Evolutionary conservation across 2,329 filamentous ascomycete genomes (phyloP).

Genomic region (Hypoxylon sp.): DNA sequence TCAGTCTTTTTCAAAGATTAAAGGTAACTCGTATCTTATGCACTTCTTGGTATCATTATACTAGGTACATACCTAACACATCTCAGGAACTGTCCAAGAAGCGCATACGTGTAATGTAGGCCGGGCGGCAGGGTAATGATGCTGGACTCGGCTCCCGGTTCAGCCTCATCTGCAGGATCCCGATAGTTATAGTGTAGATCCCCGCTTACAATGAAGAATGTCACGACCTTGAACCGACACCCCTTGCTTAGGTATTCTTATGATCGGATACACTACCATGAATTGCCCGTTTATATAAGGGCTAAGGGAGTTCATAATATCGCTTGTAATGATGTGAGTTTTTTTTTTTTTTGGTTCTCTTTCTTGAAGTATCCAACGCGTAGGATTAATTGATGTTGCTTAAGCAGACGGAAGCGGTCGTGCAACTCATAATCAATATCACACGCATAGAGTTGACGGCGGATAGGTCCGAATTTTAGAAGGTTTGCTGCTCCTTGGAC

Average conservation of each 20-base stretch:
- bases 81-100: background rate
- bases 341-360: background rate
- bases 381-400: background rate
- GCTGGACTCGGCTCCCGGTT: conserved; percentile 21
- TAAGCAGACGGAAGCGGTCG: background rate
- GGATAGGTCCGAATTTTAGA: background rate
- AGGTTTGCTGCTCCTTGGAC: background rate
- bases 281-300: background rate
- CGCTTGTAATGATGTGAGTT: background rate
- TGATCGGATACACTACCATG: background rate
- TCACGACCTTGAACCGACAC: background rate
- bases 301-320: background rate
- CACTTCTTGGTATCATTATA: background rate
- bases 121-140: conserved; percentile 3
- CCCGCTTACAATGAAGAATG: conserved; percentile 4
- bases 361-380: background rate
- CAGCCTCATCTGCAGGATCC: conserved; percentile 42
- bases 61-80: background rate
- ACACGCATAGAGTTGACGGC: background rate
- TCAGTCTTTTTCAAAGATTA: background rate
- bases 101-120: background rate
- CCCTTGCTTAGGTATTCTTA: background rate
- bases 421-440: background rate
- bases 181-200: conserved; percentile 16
- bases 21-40: background rate